Conservation (phyloP, 2,329 filamentous ascomycete species). For the Parastagonospora nodorum region DNA sequence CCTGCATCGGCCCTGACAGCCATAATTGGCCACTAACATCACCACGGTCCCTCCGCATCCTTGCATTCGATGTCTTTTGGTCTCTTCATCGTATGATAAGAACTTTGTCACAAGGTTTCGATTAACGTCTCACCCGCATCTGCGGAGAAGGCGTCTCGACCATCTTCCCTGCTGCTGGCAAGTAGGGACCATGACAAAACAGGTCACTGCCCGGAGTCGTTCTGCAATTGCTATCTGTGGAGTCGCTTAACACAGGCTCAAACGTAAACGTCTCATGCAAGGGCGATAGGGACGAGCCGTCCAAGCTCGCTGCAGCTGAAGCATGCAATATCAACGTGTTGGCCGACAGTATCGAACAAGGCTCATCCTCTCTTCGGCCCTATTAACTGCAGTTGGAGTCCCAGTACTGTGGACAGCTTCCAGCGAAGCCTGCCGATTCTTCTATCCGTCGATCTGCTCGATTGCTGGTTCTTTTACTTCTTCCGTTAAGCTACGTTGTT, state of each 20-base stretch:
- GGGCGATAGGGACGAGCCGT: neutral
- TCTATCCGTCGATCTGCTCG: neutral
- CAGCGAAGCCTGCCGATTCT: neutral
- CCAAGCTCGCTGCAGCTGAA: neutral
- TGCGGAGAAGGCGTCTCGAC: slow-evolving; percentile 6
- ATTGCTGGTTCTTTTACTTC: neutral
- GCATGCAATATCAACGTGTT: neutral
- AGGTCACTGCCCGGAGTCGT: neutral
- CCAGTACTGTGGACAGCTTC: slow-evolving; percentile 1
- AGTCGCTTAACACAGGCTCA: slow-evolving; percentile 16
- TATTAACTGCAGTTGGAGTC: neutral
- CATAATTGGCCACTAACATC: slow-evolving; percentile 11
- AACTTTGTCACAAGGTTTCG: slow-evolving; percentile 3
- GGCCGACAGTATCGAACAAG: neutral
- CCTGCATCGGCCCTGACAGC: slow-evolving; percentile 4
- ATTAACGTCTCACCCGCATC: slow-evolving; percentile 5
- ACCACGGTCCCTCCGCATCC: slow-evolving; percentile 11
- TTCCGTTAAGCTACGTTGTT: neutral
- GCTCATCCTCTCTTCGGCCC: neutral
- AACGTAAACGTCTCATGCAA: neutral
- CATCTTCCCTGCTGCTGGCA: neutral
- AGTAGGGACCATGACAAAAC: neutral
- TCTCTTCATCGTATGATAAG: slow-evolving; percentile 13
- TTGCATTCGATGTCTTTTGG: neutral
- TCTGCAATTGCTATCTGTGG: slow-evolving; percentile 10